phyloP scores from a whole-genome alignment of 257 asterid genomes.

The Osmanthus fragrans region DNA sequence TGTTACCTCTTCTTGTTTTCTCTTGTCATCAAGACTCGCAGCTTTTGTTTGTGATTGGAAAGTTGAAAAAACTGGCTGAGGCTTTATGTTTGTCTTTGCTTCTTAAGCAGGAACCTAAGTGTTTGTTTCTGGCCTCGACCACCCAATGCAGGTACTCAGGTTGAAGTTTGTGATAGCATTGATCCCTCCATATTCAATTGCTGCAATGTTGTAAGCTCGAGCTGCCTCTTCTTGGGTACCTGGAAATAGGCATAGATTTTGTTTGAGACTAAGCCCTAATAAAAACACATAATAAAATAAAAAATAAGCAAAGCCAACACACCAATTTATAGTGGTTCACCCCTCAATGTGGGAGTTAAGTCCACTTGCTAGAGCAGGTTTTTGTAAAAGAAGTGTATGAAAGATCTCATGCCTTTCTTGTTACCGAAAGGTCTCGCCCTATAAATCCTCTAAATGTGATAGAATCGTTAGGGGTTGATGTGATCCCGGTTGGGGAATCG shows the following conservation, averaged over 20 bases:
- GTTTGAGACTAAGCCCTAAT: not conserved
- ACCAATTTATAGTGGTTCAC: too few relatives aligned
- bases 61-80: not conserved
- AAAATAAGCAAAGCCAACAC: too few relatives aligned
- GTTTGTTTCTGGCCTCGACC: slow-evolving; percentile 42
- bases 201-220: slow-evolving; percentile 53
- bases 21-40: not conserved
- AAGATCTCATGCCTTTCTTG: too few relatives aligned
- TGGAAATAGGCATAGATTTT: not conserved
- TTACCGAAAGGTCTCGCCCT: too few relatives aligned
- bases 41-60: not conserved
- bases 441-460: too few relatives aligned
- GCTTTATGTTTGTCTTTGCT: slow-evolving; percentile 8
- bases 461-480: too few relatives aligned
- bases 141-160: slow-evolving; percentile 43
- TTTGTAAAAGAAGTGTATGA: too few relatives aligned
- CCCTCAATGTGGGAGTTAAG: too few relatives aligned
- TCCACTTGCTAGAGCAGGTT: too few relatives aligned
- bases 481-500: too few relatives aligned
- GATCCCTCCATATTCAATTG: slow-evolving; percentile 50
- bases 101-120: slow-evolving; percentile 23
- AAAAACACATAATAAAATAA: too few relatives aligned
- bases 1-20: not conserved
- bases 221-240: slow-evolving; percentile 63
- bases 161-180: slow-evolving; percentile 53